Percentiles rank a stretch among this genome's conserved stretches.
phyloP scores from a whole-genome alignment of 2,329 filamentous ascomycete genomes.

The Colletotrichum spinosum region DNA sequence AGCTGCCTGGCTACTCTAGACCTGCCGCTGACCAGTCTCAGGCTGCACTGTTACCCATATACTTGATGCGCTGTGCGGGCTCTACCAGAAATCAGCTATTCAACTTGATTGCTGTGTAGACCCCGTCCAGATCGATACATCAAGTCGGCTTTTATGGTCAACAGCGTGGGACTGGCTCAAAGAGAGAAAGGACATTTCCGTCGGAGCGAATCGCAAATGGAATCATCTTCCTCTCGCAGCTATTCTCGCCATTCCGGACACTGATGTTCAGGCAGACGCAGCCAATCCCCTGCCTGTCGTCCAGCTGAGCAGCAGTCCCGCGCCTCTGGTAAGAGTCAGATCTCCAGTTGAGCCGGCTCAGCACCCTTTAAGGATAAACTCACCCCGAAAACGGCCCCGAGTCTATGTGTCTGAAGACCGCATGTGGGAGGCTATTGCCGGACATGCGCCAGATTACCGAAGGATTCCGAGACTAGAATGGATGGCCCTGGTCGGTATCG shows the following conservation, averaged over 20 bases:
- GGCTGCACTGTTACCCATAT: constrained; percentile 36
- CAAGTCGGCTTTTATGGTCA: constrained; percentile 32
- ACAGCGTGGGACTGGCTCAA: constrained; percentile 42
- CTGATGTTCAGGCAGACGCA: constrained; percentile 15
- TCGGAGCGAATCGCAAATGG: constrained; percentile 38
- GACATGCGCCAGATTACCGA: constrained; percentile 69
- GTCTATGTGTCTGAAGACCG: constrained; percentile 66
- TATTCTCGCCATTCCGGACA: constrained; percentile 36
- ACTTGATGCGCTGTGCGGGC: constrained; percentile 26
- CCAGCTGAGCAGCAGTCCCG: background rate
- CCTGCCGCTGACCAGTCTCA: constrained; percentile 18
- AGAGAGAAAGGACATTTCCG: constrained; percentile 40
- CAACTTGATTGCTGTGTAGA: constrained; percentile 7
- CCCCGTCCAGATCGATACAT: background rate
- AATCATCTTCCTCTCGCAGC: constrained; percentile 39
- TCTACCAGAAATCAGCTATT: constrained; percentile 24
- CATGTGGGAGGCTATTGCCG: constrained; percentile 70
- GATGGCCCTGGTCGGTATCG: constrained; percentile 68
- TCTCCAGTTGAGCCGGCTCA: background rate
- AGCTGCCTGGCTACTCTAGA: background rate
- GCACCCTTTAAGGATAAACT: background rate
- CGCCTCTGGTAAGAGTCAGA: background rate
- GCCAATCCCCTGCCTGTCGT: background rate
- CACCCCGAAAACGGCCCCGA: constrained; percentile 41
- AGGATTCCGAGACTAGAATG: constrained; percentile 69